Evolutionary conservation across 805 yeast species (phyloP).

Genomic region (Candida taoyuanica): DNA sequence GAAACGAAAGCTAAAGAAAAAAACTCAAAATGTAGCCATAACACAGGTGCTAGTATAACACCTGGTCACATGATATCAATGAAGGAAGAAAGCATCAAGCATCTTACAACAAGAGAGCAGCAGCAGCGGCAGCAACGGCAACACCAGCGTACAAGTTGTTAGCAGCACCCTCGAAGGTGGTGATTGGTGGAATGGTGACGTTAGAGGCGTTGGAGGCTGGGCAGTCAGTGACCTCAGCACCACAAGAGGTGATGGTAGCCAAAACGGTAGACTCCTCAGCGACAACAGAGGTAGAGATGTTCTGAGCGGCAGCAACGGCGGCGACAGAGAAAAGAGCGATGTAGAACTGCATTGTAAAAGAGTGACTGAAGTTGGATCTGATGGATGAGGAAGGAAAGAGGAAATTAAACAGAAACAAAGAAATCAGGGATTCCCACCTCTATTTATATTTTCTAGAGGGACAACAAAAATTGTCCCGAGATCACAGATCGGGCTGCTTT

Average conservation of each 20-base stretch:
- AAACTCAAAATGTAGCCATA: background rate
- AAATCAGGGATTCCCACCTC: background rate
- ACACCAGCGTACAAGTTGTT: constrained; percentile 22
- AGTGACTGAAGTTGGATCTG: constrained; percentile 26
- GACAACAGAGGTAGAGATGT: constrained; percentile 16
- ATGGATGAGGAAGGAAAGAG: constrained; percentile 2
- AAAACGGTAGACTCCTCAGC: constrained; percentile 13
- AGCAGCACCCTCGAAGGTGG: constrained; percentile 29
- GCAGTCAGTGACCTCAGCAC: constrained; percentile 15
- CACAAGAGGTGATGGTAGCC: constrained; percentile 18
- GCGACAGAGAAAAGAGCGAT: constrained; percentile 26
- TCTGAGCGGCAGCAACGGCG: constrained; percentile 24
- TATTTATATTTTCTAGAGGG: background rate
- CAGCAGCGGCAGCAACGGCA: constrained; percentile 28
- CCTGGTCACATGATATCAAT: background rate
- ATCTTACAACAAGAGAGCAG: constrained; percentile 28
- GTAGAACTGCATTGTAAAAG: constrained; percentile 31
- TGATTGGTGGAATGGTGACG: constrained; percentile 23
- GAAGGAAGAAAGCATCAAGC: background rate
- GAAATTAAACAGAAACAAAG: background rate
- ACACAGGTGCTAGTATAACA: background rate
- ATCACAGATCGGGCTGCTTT: too few species aligned
- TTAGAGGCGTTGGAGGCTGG: constrained; percentile 21
- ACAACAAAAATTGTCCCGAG: too few species aligned
- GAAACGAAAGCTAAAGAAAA: background rate